Evolutionary conservation across 2,329 filamentous ascomycete genomes (phyloP), one percentile per base, ranked within the genome.

Genomic region (Chrysosporium keratinophilum): DNA sequence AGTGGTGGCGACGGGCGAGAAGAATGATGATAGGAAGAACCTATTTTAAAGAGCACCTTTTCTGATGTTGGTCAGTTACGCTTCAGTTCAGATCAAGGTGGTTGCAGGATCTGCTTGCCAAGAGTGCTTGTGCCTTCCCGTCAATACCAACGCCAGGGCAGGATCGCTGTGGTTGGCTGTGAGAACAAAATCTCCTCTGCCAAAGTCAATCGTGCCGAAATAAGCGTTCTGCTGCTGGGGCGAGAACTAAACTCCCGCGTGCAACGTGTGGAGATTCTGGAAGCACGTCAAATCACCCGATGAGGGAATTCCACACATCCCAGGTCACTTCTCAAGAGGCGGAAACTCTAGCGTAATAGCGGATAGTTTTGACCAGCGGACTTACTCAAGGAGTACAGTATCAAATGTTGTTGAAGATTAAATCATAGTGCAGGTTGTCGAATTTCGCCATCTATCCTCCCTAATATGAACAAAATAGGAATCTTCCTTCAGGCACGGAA

Each of bases 291-390:
- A 46, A 46, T 35, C 44, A 46, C 28, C 42, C 23, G 11, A 17
- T 20, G 12, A 19, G 4, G 17, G 17, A 17, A n/a, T 23, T 34
- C 17, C n/a, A 14, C n/a, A 41, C 10, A 12, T 37, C 11, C n/a
- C 35, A 3, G 17, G 23, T 44, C 41, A 15, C 39, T 41, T 44
- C 6, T 9, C 17, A 20, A 40, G 46, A 20, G 7, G 23, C 49
- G 49, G 49, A 44, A 51, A 51, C 39, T 39, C 33, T 23, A 44
- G 49, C 40, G 11, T 51, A 51, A 44, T 51, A 19, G 17, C 49
- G 49, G 49, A 23, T 44, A 51, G 5, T n/a, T 37, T 23, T 35
- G 43, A 20, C 10, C 43, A 28, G 35, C 35, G 35, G 5, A 37
- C 10, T 37, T 12, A 37, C 11, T 37, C 10, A 37, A 12, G 35